Base-by-base conservation (phyloP, 2,329 filamentous ascomycete species). In the Ophiostoma piceae region DNA sequence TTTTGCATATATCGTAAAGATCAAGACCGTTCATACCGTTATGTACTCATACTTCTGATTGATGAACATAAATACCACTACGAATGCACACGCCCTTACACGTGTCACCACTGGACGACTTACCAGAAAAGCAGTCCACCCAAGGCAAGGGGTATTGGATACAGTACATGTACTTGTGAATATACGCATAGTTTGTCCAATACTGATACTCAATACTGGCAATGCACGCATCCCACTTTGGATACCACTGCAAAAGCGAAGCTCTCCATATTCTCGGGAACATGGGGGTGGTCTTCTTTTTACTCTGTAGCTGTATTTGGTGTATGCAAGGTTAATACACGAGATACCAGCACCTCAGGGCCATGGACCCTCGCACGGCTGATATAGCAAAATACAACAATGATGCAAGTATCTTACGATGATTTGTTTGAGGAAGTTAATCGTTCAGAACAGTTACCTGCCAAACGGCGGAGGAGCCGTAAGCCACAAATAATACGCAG, bases 61-160 rank as follows among this genome's bases (percentile, higher is more conserved):
- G 26, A 19, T 35, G 16, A 14, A 35, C 16, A 12, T 39, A 29
- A 5, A 37, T n/a, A 37, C 39, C 9, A 37, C 60, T 64, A n/a
- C 16, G n/a, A n/a, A 64, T 64, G 60, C 60, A 64, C 60, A 64
- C 60, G 60, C 60, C 60, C 60, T n/a, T 35, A 37, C 32, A 64
- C 29, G 60, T 64, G 60, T 64, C 60, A 64, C 60, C 60, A 64
- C 60, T 64, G 26, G 29, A 64, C 9, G 29, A 32, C 57, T 64
- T 64, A 64, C 57, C 26, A 64, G 4, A 19, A 64, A 29, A 19
- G 60, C 60, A 35, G 29, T 29, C 32, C 60, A 64, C 14, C 60
- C 60, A 57, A 64, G 60, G 29, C 57, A 64, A 64, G 57, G 57
- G 57, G 57, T 35, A 19, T 9, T 35, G 57, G 29, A n/a, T 32